Conservation (phyloP, 169 alveolate genomes). For the Blepharisma undulans region DNA sequence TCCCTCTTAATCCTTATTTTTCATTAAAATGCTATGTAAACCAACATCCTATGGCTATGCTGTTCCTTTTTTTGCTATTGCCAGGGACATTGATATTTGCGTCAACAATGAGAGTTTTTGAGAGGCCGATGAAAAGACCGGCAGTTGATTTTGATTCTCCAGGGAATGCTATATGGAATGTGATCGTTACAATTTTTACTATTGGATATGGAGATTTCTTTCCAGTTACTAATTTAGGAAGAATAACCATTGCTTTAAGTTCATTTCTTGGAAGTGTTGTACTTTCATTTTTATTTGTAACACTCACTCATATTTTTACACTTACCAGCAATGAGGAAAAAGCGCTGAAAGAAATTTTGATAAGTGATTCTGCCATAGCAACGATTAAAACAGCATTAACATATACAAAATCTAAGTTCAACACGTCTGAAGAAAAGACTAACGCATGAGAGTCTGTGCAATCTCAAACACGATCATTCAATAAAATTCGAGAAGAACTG, state of each 20-base stretch:
- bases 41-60: background rate
- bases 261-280: slow-evolving; percentile 57
- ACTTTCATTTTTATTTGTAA: slow-evolving; percentile 60
- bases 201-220: slow-evolving; percentile 78
- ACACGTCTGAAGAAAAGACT: background rate
- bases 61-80: background rate
- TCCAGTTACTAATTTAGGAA: slow-evolving; percentile 58
- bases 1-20: background rate
- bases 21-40: background rate
- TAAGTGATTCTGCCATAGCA: background rate
- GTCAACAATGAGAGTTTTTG: background rate
- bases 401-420: background rate
- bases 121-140: background rate
- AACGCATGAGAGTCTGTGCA: background rate
- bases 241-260: slow-evolving; percentile 52
- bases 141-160: background rate
- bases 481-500: background rate
- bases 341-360: background rate
- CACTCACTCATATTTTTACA: slow-evolving; percentile 62
- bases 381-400: background rate
- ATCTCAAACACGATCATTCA: background rate
- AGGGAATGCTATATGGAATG: slow-evolving; percentile 55
- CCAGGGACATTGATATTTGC: background rate
- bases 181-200: slow-evolving; percentile 68
- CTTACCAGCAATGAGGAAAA: background rate